These are phyloP conservation scores for Trichosporon sp. DNA, from an alignment of 1,284 basidiomycete species.

Conservation along the genomic window DNA sequence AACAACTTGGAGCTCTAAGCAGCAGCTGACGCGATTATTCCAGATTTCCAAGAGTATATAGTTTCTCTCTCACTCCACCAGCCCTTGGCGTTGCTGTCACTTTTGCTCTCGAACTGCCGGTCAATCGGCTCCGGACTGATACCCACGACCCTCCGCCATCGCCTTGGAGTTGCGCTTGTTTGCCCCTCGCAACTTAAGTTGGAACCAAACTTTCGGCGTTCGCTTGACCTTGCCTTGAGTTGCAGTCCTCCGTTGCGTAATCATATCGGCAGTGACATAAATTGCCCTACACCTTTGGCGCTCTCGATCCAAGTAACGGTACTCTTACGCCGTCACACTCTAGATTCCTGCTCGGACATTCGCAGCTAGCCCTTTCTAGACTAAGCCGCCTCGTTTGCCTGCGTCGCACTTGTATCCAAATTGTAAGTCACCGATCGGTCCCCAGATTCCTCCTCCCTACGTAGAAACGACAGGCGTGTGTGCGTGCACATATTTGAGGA, in stretches of 20 bases:
- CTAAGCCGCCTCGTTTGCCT: neutral
- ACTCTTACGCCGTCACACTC: neutral
- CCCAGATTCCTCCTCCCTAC: neutral
- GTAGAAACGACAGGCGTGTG: neutral
- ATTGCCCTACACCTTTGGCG: neutral
- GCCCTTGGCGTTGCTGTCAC: neutral
- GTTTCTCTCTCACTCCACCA: neutral
- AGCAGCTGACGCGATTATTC: neutral
- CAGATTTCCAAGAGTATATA: slow-evolving; percentile 1
- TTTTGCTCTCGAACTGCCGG: neutral
- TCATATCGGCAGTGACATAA: slow-evolving; percentile 2
- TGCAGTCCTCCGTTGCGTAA: neutral
- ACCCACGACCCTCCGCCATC: neutral
- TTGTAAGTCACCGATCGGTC: neutral
- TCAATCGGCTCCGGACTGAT: neutral
- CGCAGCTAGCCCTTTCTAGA: neutral
- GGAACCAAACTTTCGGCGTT: neutral
- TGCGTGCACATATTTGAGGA: neutral
- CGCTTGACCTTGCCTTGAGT: neutral
- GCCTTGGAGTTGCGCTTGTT: neutral
- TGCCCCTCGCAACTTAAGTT: neutral
- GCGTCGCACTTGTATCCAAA: neutral
- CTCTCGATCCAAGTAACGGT: neutral
- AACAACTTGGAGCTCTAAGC: too few species aligned
- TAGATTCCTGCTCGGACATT: neutral